phyloP scores from a whole-genome alignment of 306 rosid genomes.

The Astragalus membranaceus region DNA sequence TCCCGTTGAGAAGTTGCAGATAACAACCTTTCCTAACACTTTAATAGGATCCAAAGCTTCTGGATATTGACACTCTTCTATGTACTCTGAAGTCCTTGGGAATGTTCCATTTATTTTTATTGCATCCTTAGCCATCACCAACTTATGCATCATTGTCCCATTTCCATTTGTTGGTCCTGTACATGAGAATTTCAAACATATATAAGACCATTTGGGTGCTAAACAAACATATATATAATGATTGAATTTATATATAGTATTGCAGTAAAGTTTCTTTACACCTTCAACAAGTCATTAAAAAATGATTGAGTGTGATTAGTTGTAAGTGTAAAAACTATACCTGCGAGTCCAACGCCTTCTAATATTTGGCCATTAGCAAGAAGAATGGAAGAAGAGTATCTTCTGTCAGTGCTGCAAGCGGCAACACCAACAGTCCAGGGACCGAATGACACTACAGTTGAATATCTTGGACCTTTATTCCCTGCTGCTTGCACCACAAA shows the following conservation, averaged over 20 bases:
- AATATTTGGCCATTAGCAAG: slow-evolving; percentile 57
- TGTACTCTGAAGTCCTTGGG: slow-evolving; percentile 34
- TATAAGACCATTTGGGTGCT: too few relatives aligned
- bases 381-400: slow-evolving; percentile 39
- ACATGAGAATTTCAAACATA: neutral
- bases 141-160: slow-evolving; percentile 36
- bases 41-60: slow-evolving; percentile 49
- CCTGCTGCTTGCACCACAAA: slow-evolving; percentile 85
- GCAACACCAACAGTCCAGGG: slow-evolving; percentile 78
- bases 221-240: too few relatives aligned
- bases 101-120: slow-evolving; percentile 40
- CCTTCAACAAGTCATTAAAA: too few relatives aligned
- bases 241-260: too few relatives aligned
- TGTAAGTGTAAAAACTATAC: neutral
- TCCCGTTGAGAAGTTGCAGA: slow-evolving; percentile 73
- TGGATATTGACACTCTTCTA: slow-evolving; percentile 79
- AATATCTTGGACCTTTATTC: slow-evolving; percentile 63
- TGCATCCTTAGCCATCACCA: slow-evolving; percentile 76
- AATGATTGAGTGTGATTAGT: too few relatives aligned
- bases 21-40: slow-evolving; percentile 46
- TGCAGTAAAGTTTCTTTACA: too few relatives aligned
- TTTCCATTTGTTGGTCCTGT: slow-evolving; percentile 58
- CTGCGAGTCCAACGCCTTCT: slow-evolving; percentile 57
- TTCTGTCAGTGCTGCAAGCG: slow-evolving; percentile 61
- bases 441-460: slow-evolving; percentile 61